Conservation (phyloP, 345 rosid species). For the Erodium maritimum region DNA sequence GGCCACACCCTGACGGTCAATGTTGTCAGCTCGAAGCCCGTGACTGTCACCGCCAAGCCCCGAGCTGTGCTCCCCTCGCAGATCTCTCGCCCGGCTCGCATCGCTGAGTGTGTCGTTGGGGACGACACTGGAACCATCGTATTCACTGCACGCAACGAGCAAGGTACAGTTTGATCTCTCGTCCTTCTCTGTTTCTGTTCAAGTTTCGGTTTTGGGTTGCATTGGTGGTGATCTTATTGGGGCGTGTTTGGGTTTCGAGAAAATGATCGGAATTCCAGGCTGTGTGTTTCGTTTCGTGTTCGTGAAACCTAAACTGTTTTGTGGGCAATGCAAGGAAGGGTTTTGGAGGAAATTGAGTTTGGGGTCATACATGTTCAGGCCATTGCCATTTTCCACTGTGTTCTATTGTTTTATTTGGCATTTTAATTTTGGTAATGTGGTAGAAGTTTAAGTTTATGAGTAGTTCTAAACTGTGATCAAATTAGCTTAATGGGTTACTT, state of each 20-base stretch:
- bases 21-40: conserved; percentile 36
- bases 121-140: conserved; percentile 61
- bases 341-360: too few relatives aligned
- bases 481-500: too few relatives aligned
- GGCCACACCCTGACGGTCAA: conserved; percentile 54
- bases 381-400: too few relatives aligned
- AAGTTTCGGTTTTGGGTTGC: not conserved
- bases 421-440: too few relatives aligned
- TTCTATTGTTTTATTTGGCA: too few relatives aligned
- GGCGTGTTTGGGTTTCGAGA: not conserved
- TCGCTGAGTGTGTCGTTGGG: conserved; percentile 61
- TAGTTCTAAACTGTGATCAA: too few relatives aligned
- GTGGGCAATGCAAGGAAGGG: too few relatives aligned
- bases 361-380: too few relatives aligned
- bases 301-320: too few relatives aligned
- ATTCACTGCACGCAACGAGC: conserved; percentile 70
- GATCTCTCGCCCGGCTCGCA: conserved; percentile 33
- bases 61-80: conserved; percentile 23
- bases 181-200: not conserved
- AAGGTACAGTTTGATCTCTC: conserved; percentile 25
- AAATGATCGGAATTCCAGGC: not conserved
- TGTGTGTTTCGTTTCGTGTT: too few relatives aligned
- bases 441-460: too few relatives aligned
- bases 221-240: too few relatives aligned
- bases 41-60: conserved; percentile 25